Evolutionary conservation across 2,329 filamentous ascomycete genomes (phyloP), one percentile per base, ranked within the genome.

Genomic region (Xylariaceae sp.): DNA sequence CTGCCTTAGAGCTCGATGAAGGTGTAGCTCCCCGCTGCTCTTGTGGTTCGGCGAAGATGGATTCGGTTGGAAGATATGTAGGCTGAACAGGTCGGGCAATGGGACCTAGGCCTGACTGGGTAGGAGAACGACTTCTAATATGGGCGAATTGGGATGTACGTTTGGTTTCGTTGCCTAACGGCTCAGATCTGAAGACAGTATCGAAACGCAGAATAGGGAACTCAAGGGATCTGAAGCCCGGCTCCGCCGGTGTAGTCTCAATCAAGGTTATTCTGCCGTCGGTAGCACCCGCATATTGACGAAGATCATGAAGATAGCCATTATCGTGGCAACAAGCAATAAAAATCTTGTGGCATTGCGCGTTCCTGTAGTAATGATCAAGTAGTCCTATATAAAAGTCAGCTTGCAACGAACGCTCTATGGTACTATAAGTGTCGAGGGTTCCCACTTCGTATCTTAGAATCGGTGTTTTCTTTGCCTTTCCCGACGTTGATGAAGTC

Each of bases 401-500:
- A 60, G 53, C 36, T 39, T 44, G 13, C 57, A 55, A 56, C 22
- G 61, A 39, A 26, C 3, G 10, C 9, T 13, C 19, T 12, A 47
- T 29, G 16, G 26, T 16, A 12, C 29, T 16, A 40, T 19, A n/a
- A 37, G 19, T 6, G 15, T 29, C 16, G 15, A 5, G 19, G 41
- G 21, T 9, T 61, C 65, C 50, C 54, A 68, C 66, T 61, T 62
- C 66, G 62, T 60, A 68, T 66, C 51, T 68, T 68, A 49, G 65
- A 65, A 55, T 69, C 68, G 1, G 66, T 60, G 39, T 69, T 69
- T 59, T 69, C 68, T 54, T 69, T 70, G 51, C 68, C 68, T 53
- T 67, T 66, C 37, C 68, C 68, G 21, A 70, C 68, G 40, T 70
- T 70, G 59, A 69, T 62, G 57, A 69, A 70, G 54, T 70, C 68